Evolutionary conservation across 129 eudicot genomes (phyloP).

Genomic region (Flaveria bidentis): DNA sequence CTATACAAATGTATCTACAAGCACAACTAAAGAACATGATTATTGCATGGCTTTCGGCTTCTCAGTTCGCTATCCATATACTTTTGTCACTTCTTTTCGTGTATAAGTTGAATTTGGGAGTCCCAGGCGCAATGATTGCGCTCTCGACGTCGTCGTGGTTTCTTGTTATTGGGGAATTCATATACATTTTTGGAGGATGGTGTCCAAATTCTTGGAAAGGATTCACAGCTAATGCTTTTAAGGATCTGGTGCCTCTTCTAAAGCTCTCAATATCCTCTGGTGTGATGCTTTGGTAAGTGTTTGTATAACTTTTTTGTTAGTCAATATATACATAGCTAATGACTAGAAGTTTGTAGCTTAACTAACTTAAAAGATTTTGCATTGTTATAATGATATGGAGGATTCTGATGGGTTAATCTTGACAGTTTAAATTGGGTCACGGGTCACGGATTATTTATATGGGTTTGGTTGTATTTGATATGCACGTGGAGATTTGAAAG

Average conservation of each 20-base stretch:
- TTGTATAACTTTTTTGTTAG: neutral
- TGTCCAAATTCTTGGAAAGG: slow-evolving; percentile 65
- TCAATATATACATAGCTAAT: too few species aligned
- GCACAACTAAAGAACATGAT: slow-evolving; percentile 60
- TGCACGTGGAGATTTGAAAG: too few species aligned
- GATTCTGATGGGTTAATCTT: too few species aligned
- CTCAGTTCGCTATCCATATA: slow-evolving; percentile 42
- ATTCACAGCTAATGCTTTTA: slow-evolving; percentile 46
- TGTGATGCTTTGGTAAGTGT: slow-evolving; percentile 60
- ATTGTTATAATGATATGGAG: too few species aligned
- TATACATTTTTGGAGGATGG: slow-evolving; percentile 68
- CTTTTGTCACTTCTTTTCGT: slow-evolving; percentile 49
- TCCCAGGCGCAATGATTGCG: slow-evolving; percentile 52
- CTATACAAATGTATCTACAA: slow-evolving; percentile 59
- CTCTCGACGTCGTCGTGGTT: slow-evolving; percentile 48
- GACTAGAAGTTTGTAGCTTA: too few species aligned
- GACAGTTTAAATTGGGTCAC: too few species aligned
- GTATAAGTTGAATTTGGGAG: slow-evolving; percentile 32
- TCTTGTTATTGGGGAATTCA: slow-evolving; percentile 51
- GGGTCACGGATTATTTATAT: too few species aligned
- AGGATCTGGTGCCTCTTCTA: slow-evolving; percentile 53
- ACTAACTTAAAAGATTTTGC: too few species aligned
- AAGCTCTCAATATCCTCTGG: slow-evolving; percentile 71
- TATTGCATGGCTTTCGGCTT: slow-evolving; percentile 46
- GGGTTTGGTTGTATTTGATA: too few species aligned